Conservation (phyloP, 495 filamentous ascomycete genomes). For the Penicillium verhagenii region DNA sequence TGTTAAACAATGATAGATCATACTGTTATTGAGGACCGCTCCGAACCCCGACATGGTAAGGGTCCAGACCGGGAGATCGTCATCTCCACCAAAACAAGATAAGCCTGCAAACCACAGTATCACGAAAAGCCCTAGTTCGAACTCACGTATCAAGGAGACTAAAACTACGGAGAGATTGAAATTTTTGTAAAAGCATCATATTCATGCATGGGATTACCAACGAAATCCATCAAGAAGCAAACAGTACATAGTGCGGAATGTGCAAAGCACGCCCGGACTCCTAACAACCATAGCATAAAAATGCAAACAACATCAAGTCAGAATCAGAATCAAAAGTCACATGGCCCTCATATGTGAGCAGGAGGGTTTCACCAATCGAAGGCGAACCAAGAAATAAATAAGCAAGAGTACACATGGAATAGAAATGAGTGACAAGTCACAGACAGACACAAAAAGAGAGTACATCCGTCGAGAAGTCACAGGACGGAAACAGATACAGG, state of each 20-base stretch:
- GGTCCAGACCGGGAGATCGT: background rate
- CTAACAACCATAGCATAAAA: background rate
- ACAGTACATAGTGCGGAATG: slow-evolving; percentile 9
- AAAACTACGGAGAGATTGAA: background rate
- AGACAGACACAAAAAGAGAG: background rate
- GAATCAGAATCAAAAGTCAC: slow-evolving; percentile 7
- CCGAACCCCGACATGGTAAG: background rate
- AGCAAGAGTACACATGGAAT: slow-evolving; percentile 22
- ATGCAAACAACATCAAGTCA: slow-evolving; percentile 6
- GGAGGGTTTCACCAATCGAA: slow-evolving; percentile 3
- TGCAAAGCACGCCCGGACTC: slow-evolving; percentile 18
- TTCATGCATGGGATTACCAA: background rate
- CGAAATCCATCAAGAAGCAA: slow-evolving; percentile 1
- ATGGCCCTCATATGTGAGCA: slow-evolving; percentile 16
- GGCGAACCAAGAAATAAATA: slow-evolving; percentile 3
- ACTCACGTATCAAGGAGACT: background rate
- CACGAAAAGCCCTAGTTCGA: background rate
- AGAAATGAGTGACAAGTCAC: slow-evolving; percentile 9
- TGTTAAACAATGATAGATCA: background rate
- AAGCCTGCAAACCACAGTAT: background rate
- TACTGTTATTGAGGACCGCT: background rate
- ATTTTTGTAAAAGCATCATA: background rate
- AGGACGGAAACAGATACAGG: slow-evolving; percentile 7
- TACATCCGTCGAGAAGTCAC: slow-evolving; percentile 9
- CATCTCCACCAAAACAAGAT: background rate